Evolutionary conservation across 1,284 basidiomycete species (phyloP), one percentile per base, ranked within the genome.

Genomic region (Cryptococcus neoformans): DNA sequence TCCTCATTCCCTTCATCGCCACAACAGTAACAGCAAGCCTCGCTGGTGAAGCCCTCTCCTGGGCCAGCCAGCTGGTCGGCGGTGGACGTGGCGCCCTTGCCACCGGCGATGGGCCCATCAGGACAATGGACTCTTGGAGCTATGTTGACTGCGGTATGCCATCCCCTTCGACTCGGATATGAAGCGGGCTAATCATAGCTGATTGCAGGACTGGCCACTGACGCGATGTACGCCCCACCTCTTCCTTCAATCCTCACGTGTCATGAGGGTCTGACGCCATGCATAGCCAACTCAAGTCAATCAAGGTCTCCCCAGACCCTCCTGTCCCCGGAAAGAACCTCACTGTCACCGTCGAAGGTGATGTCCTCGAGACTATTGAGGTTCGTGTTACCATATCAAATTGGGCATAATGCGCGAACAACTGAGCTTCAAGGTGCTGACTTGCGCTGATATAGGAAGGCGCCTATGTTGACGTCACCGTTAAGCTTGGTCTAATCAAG

Each of bases 401-500:
- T 4, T 28, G 28, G 4, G 28, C 28, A 28, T 28, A 28, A 28
- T 28, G 28, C 28, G 28, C 28, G 28, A 4, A 28, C 28, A 28
- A 28, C 28, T 28, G 28, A 4, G 28, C 28, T 28, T 28, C 40
- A 17, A 36, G 12, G 38, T 35, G 5, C 16, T 40, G 49, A n/a
- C 49, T 41, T 2, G n/a, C 36, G 28, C 28, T 28, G 28, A n/a
- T 12, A 37, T 60, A 95, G 92, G 87, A 92, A 8, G 93, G 93
- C n/a, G 89, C 93, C 37, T 89, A 85, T 67, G 92, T 88, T 9
- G 85, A 93, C 64, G 91, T 96, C 2, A 79, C 79, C 1, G 92
- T 96, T 59, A 96, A 95, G 77, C 81, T 96, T 42, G 93, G 93
- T 36, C 78, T 89, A 14, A 85, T 96, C 75, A 93, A 91, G 80